Percentiles rank a stretch among this genome's conserved stretches.
phyloP scores from a whole-genome alignment of 2,329 filamentous ascomycete genomes.

The Colletotrichum tofieldiae region DNA sequence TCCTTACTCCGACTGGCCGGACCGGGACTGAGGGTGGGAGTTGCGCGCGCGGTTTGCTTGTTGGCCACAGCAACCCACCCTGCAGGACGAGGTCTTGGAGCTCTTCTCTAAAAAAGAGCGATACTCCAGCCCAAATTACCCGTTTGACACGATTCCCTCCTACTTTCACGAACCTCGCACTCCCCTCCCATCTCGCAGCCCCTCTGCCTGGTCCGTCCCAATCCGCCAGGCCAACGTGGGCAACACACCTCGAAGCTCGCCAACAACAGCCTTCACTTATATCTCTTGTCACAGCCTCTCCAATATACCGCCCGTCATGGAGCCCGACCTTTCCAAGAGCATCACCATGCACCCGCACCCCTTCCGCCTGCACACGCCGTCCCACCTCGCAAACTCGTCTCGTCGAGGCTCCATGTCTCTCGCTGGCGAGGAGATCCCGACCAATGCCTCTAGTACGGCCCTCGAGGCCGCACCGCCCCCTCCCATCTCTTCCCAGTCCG shows the following conservation, averaged over 20 bases:
- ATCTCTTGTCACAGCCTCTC: background rate
- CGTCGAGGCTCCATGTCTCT: conserved; percentile 26
- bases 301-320: conserved; percentile 52
- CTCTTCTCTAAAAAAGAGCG: background rate
- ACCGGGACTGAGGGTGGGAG: background rate
- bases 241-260: background rate
- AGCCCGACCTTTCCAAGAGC: conserved; percentile 58
- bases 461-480: conserved; percentile 56
- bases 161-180: background rate
- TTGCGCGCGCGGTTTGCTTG: background rate
- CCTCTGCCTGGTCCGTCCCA: background rate
- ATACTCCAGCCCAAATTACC: background rate
- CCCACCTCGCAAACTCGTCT: conserved; percentile 47
- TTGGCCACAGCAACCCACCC: background rate
- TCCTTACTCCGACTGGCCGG: background rate
- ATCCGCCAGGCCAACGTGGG: background rate
- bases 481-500: conserved; percentile 41
- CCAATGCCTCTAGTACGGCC: conserved; percentile 61
- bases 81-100: background rate
- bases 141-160: background rate
- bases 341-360: conserved; percentile 62
- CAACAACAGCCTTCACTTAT: background rate
- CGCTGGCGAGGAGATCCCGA: conserved; percentile 44
- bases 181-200: background rate
- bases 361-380: conserved; percentile 57